phyloP scores from a whole-genome alignment of 2,329 filamentous ascomycete species.

The Penicillium sclerotigenum region DNA sequence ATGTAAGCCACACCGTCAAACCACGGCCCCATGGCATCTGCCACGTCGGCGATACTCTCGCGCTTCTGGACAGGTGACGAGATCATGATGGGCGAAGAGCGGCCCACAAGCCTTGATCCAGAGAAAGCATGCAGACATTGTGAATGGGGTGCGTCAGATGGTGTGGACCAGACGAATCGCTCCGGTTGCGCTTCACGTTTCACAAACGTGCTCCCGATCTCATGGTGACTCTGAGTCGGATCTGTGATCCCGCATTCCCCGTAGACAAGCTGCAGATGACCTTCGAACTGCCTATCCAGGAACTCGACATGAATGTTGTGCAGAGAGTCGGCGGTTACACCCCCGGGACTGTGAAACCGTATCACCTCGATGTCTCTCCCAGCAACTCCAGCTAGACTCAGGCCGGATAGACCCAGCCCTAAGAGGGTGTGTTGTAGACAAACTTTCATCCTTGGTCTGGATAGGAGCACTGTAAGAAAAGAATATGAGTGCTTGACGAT shows the following conservation, averaged over 20 bases:
- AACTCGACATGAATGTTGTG: slow-evolving; percentile 52
- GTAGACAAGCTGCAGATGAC: slow-evolving; percentile 46
- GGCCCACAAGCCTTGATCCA: slow-evolving; percentile 18
- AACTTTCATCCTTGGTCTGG: background rate
- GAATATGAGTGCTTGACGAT: background rate
- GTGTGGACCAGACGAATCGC: slow-evolving; percentile 44
- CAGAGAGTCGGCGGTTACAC: slow-evolving; percentile 41
- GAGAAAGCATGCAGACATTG: slow-evolving; percentile 39
- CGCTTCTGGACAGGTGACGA: slow-evolving; percentile 18
- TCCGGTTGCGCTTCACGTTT: slow-evolving; percentile 39
- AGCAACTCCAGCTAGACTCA: slow-evolving; percentile 1
- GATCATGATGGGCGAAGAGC: slow-evolving; percentile 23
- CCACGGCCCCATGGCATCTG: slow-evolving; percentile 40
- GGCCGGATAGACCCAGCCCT: slow-evolving; percentile 3
- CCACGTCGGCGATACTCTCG: slow-evolving; percentile 32
- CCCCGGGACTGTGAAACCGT: slow-evolving; percentile 32
- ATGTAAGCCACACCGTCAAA: slow-evolving; percentile 42
- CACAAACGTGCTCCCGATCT: slow-evolving; percentile 43
- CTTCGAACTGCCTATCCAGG: slow-evolving; percentile 40
- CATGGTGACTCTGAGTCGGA: slow-evolving; percentile 42
- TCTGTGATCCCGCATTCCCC: slow-evolving; percentile 43
- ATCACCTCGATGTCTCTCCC: slow-evolving; percentile 7
- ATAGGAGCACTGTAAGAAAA: background rate
- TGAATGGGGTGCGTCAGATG: slow-evolving; percentile 26
- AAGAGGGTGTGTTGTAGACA: slow-evolving; percentile 5